These are phyloP conservation scores for Paraphaeosphaeria minitans DNA, from an alignment of 2,329 filamentous ascomycete species.

Conservation along the genomic window DNA sequence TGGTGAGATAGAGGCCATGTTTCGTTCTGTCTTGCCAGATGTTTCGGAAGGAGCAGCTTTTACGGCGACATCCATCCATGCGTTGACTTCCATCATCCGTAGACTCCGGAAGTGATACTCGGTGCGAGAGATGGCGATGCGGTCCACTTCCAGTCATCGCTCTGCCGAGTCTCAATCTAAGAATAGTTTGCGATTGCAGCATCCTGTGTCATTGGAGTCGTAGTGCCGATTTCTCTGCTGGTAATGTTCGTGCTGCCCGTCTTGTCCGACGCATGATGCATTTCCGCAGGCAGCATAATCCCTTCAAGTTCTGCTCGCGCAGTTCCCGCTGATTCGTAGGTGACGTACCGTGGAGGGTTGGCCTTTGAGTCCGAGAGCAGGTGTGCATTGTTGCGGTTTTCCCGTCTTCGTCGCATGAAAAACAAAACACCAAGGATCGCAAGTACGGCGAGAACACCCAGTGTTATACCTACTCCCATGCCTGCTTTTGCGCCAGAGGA, in stretches of 20 bases:
- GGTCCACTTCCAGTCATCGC: neutral
- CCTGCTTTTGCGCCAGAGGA: constrained; percentile 15
- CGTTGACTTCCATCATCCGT: neutral
- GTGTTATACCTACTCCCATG: constrained; percentile 13
- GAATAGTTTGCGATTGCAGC: neutral
- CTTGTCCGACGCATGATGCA: constrained; percentile 1
- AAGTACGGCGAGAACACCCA: constrained; percentile 14
- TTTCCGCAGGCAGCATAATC: constrained; percentile 2
- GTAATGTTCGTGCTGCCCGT: neutral
- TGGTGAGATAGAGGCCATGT: neutral
- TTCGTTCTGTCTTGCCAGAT: neutral
- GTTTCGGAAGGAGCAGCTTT: neutral
- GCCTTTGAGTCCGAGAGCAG: constrained; percentile 6
- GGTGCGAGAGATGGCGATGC: neutral
- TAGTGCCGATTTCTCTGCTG: neutral
- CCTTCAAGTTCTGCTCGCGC: constrained; percentile 4
- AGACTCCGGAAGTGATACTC: neutral
- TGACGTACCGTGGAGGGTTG: constrained; percentile 1
- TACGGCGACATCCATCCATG: neutral
- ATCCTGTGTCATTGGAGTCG: neutral
- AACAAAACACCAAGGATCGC: constrained; percentile 11
- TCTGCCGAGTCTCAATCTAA: neutral
- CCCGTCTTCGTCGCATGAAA: constrained; percentile 6
- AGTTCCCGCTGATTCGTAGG: constrained; percentile 7
- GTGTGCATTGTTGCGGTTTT: neutral